Evolutionary conservation across 257 asterid species (phyloP).

Genomic region (Scutellaria baicalensis): DNA sequence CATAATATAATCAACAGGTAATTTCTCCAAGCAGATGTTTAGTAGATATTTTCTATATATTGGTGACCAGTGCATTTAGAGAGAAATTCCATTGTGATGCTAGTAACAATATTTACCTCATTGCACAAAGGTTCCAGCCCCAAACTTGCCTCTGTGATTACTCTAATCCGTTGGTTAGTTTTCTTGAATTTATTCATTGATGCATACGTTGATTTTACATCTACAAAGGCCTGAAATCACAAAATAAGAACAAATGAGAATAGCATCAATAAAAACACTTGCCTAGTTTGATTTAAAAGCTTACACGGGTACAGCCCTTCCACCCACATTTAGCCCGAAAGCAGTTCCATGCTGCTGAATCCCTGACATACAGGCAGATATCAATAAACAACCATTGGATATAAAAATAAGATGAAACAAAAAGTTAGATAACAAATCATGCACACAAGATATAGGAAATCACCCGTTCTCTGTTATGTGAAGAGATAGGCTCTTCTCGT

Average conservation of each 20-base stretch:
- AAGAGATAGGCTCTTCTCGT: constrained; percentile 77
- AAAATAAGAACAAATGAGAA: constrained; percentile 8
- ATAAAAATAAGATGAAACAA: not conserved
- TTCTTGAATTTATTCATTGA: constrained; percentile 26
- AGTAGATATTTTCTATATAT: not conserved
- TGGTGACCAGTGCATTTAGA: not conserved
- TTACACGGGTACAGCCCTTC: constrained; percentile 73
- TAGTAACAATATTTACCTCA: constrained; percentile 37
- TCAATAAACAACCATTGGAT: constrained; percentile 15
- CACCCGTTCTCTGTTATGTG: constrained; percentile 60
- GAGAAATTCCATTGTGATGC: not conserved
- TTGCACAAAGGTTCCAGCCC: constrained; percentile 57
- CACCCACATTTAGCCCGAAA: constrained; percentile 89
- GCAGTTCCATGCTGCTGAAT: constrained; percentile 74
- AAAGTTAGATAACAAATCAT: not conserved
- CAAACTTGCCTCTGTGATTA: constrained; percentile 45
- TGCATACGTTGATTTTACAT: constrained; percentile 38
- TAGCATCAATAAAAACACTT: not conserved
- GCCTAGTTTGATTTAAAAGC: constrained; percentile 11
- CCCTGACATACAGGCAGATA: constrained; percentile 32
- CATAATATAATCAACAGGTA: not conserved
- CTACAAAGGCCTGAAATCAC: constrained; percentile 57
- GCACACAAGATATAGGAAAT: constrained; percentile 3
- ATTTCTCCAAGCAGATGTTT: not conserved
- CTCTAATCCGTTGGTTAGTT: constrained; percentile 40